Conservation (phyloP, 164 flowering plant species). For the Berberis vulgaris region DNA sequence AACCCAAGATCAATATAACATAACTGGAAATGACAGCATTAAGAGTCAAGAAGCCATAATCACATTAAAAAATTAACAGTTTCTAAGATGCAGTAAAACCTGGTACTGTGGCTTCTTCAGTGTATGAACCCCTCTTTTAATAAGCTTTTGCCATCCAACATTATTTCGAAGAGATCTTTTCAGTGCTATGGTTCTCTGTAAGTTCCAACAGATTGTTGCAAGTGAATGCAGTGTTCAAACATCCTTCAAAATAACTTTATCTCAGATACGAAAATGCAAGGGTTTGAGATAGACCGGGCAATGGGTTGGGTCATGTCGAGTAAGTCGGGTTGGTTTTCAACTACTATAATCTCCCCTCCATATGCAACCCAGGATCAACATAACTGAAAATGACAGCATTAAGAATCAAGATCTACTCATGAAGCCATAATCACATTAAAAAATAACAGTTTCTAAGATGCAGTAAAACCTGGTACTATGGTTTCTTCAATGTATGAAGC, state of each 20-base stretch:
- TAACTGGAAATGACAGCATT: slow-evolving; percentile 28
- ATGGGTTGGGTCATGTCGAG: not conserved
- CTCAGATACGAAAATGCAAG: too few relatives aligned
- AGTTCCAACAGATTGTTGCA: slow-evolving; percentile 1
- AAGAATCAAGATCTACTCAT: not conserved
- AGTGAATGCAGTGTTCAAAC: not conserved
- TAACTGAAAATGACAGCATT: slow-evolving; percentile 28
- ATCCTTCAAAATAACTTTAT: not conserved
- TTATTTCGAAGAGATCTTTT: slow-evolving; percentile 56
- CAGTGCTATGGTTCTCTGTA: slow-evolving; percentile 54
- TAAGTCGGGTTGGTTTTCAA: slow-evolving; percentile 32
- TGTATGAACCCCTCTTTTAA: slow-evolving; percentile 84
- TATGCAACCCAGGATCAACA: slow-evolving; percentile 72
- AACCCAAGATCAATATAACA: slow-evolving; percentile 72
- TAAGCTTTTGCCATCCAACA: slow-evolving; percentile 65
- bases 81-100: slow-evolving; percentile 29
- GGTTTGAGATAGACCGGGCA: too few relatives aligned
- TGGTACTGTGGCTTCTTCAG: slow-evolving; percentile 79
- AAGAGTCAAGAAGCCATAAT: not conserved
- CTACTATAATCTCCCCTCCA: slow-evolving; percentile 53
- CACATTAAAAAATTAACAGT: not conserved
- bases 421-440: not conserved
- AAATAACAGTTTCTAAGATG: not conserved
- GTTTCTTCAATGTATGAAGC: too few relatives aligned
- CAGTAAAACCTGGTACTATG: too few relatives aligned